Conservation (phyloP, 2,329 filamentous ascomycete genomes). For the Nothophoma quercina region DNA sequence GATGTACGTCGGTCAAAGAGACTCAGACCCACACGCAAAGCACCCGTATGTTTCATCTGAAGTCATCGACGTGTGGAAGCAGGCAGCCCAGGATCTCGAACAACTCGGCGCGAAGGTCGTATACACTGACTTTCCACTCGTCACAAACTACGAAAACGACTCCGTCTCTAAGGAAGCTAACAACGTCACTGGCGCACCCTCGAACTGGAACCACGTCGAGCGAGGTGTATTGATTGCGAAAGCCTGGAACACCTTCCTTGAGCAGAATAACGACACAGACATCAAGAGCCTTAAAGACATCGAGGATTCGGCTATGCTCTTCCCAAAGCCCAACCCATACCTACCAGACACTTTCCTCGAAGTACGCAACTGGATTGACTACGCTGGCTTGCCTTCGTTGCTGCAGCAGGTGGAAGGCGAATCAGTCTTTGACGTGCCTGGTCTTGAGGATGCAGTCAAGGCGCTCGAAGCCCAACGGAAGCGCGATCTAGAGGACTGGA, state of each 20-base stretch:
- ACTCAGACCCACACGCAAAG: constrained; percentile 42
- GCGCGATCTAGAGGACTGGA: constrained; percentile 60
- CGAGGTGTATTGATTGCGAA: constrained; percentile 59
- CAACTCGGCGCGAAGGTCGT: constrained; percentile 53
- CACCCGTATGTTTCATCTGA: constrained; percentile 47
- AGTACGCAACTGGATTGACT: constrained; percentile 51
- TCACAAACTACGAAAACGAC: constrained; percentile 57
- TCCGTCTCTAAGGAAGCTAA: constrained; percentile 45
- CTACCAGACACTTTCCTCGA: constrained; percentile 51
- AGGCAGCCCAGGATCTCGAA: constrained; percentile 49
- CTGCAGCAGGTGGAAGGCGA: constrained; percentile 33
- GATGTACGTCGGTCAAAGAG: constrained; percentile 58
- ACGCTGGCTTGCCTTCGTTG: constrained; percentile 43
- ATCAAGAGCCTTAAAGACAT: constrained; percentile 51
- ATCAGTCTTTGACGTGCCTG: constrained; percentile 53
- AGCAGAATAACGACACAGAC: constrained; percentile 51
- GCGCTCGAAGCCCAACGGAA: constrained; percentile 60
- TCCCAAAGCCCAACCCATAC: constrained; percentile 48
- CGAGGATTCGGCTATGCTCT: constrained; percentile 47
- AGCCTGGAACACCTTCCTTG: constrained; percentile 62
- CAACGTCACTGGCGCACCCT: constrained; percentile 53
- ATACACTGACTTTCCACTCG: constrained; percentile 56
- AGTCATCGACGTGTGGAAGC: constrained; percentile 49
- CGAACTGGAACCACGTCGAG: constrained; percentile 58
- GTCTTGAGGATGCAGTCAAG: constrained; percentile 53